Base-by-base conservation (phyloP, 2,329 filamentous ascomycete species). In the Triangularia verruculosa region DNA sequence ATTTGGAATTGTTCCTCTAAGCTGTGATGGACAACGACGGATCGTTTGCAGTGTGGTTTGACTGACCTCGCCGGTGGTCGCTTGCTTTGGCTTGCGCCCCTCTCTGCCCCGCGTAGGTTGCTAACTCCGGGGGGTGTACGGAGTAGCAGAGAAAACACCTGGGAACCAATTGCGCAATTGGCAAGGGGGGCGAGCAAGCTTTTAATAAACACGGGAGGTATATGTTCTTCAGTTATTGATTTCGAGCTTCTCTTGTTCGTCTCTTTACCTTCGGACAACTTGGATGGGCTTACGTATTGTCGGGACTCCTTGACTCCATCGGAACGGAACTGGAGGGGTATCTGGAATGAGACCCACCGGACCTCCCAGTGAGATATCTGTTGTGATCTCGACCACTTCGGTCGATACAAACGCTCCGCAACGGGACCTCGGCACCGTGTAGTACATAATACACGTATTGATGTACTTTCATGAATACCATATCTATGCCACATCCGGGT, bases 161-260 rank as follows among this genome's bases (percentile, higher is more conserved):
- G 25, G 6, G n/a, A 13, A 1, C 24, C 4, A 7, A 63, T 66
- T 61, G 61, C 64, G 64, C 64, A 56, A 66, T 66, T 51, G 64
- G 55, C 32, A 12, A 13, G n/a, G 20, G 39, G 4, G n/a, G 61
- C 63, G 61, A 58, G 39, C 13, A 15, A 51, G 8, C 11, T 51
- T 28, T 12, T 43, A n/a, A n/a, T n/a, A n/a, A n/a, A n/a, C n/a
- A n/a, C n/a, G 20, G 22, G 25, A 8, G 39, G 9, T 6, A 47
- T 7, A 39, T n/a, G 34, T n/a, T n/a, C n/a, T n/a, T n/a, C n/a
- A n/a, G n/a, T n/a, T n/a, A n/a, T n/a, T n/a, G n/a, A n/a, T n/a
- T n/a, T n/a, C n/a, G n/a, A n/a, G n/a, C n/a, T n/a, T n/a, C n/a
- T n/a, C n/a, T n/a, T n/a, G n/a, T n/a, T n/a, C n/a, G n/a, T n/a